Evolutionary conservation across 345 rosid species (phyloP).

Genomic region (Adansonia digitata): DNA sequence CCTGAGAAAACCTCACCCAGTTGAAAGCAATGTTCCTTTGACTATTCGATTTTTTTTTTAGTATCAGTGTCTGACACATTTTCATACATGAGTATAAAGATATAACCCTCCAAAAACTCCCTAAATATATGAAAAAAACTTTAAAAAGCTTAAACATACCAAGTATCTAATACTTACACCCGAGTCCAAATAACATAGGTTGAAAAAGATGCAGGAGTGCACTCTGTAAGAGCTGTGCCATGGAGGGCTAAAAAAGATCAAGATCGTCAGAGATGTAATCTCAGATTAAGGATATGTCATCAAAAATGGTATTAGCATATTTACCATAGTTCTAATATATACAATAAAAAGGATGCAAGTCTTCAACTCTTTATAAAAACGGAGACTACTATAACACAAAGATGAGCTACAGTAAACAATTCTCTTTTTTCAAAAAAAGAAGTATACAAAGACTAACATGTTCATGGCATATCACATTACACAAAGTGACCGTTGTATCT

Average conservation of each 20-base stretch:
- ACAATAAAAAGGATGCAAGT: background rate
- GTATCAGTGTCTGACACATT: too few relatives aligned
- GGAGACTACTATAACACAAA: background rate
- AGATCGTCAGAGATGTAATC: slow-evolving; percentile 50
- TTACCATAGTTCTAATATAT: too few relatives aligned
- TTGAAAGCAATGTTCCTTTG: slow-evolving; percentile 38
- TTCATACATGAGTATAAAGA: too few relatives aligned
- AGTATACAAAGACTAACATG: background rate
- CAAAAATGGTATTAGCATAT: too few relatives aligned
- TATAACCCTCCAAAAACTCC: too few relatives aligned
- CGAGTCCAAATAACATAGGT: too few relatives aligned
- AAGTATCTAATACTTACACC: too few relatives aligned
- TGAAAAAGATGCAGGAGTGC: slow-evolving; percentile 39
- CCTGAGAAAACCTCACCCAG: slow-evolving; percentile 46
- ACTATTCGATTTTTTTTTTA: too few relatives aligned
- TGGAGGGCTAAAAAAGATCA: slow-evolving; percentile 60
- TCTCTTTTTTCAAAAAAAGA: background rate
- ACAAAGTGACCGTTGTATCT: background rate
- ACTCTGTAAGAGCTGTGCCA: slow-evolving; percentile 67
- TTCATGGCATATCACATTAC: background rate
- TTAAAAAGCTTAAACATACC: too few relatives aligned
- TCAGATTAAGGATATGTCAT: slow-evolving; percentile 51
- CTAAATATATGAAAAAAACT: too few relatives aligned
- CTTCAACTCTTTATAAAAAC: background rate
- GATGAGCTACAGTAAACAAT: background rate